phyloP scores from a whole-genome alignment of 352 stramenopile genomes.

The Phytopythium sindhum region DNA sequence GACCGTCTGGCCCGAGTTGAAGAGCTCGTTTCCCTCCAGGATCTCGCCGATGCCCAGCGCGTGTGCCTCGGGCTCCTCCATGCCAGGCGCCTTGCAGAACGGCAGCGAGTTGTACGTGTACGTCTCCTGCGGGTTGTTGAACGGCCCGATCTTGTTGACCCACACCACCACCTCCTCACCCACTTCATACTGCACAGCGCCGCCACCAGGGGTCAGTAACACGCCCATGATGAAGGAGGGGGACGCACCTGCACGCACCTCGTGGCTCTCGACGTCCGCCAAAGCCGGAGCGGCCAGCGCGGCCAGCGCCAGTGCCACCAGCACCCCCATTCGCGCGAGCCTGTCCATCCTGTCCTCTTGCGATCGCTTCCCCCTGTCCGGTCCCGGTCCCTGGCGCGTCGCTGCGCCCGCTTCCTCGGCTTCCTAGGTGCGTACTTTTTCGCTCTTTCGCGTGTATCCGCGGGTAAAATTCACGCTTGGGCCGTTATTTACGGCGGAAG shows the following conservation, averaged over 20 bases:
- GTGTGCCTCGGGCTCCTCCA: constrained; percentile 86
- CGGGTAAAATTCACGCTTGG: background rate
- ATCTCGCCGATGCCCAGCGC: constrained; percentile 93
- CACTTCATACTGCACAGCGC: constrained; percentile 44
- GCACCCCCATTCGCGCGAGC: constrained; percentile 7
- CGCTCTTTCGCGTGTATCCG: background rate
- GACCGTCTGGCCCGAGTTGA: constrained; percentile 89
- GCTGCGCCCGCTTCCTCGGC: background rate
- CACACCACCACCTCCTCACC: constrained; percentile 90
- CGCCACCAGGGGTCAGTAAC: background rate
- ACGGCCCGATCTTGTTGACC: constrained; percentile 97
- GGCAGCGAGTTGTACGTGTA: constrained; percentile 99
- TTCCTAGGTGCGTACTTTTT: background rate
- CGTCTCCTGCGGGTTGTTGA: constrained; percentile 98
- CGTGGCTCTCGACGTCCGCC: constrained; percentile 56
- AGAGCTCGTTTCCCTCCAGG: constrained; percentile 93
- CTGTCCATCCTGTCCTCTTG: background rate
- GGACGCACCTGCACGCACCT: constrained; percentile 22
- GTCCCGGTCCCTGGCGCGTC: background rate
- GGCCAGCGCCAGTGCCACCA: constrained; percentile 19
- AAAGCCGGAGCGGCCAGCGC: constrained; percentile 10
- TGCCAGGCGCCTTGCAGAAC: constrained; percentile 92
- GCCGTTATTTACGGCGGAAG: background rate
- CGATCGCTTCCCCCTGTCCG: background rate
- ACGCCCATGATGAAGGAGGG: background rate